phyloP scores from a whole-genome alignment of 1,284 basidiomycete genomes.

The Boletus mariae region DNA sequence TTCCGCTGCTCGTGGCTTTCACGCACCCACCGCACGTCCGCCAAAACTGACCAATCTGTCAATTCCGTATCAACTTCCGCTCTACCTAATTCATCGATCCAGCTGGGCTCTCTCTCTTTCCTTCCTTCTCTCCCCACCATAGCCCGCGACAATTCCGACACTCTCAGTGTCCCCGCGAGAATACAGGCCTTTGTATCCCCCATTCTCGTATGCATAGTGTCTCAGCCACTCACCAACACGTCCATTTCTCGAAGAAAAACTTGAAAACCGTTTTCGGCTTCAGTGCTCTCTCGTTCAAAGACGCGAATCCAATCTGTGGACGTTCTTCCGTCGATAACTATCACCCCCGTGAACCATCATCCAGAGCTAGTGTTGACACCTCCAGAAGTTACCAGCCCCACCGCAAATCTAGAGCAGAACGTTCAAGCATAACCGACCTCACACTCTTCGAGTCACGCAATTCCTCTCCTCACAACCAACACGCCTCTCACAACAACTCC shows the following conservation, averaged over 20 bases:
- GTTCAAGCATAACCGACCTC: constrained; percentile 35
- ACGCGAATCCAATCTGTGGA: constrained; percentile 24
- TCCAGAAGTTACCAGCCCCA: constrained; percentile 23
- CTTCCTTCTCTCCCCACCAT: constrained; percentile 17
- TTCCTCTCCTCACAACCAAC: constrained; percentile 29
- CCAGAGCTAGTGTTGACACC: constrained; percentile 35
- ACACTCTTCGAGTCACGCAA: constrained; percentile 37
- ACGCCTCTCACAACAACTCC: constrained; percentile 30
- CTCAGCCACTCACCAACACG: constrained; percentile 34
- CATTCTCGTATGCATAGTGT: constrained; percentile 42
- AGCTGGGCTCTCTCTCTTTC: constrained; percentile 25
- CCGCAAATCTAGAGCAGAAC: constrained; percentile 29
- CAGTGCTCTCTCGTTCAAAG: constrained; percentile 31
- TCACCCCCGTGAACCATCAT: constrained; percentile 22
- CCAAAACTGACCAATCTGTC: constrained; percentile 30
- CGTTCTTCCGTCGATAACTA: constrained; percentile 31
- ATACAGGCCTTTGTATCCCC: constrained; percentile 11
- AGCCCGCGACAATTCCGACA: constrained; percentile 25
- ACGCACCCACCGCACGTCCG: constrained; percentile 35
- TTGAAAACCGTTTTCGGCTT: constrained; percentile 43
- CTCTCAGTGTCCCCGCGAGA: constrained; percentile 21
- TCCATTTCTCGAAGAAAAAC: constrained; percentile 37
- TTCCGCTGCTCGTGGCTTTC: constrained; percentile 35
- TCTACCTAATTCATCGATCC: constrained; percentile 34
- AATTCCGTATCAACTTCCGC: constrained; percentile 27